phyloP scores from a whole-genome alignment of 805 yeast species.

The Grigorovia humatica region DNA sequence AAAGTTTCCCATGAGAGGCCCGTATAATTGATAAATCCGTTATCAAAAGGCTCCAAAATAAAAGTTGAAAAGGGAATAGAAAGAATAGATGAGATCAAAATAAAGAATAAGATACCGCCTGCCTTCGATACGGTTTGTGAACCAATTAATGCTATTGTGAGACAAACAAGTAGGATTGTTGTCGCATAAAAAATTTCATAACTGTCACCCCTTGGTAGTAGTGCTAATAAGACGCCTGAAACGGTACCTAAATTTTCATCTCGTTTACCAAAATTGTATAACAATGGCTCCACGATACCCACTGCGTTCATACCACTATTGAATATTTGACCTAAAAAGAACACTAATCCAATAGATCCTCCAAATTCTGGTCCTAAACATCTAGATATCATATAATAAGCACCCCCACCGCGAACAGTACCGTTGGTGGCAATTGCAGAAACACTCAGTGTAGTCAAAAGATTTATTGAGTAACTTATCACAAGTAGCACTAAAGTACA shows the following conservation, averaged over 20 bases:
- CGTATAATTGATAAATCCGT: constrained; percentile 43
- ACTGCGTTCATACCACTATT: constrained; percentile 90
- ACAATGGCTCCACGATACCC: constrained; percentile 85
- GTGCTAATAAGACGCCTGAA: constrained; percentile 29
- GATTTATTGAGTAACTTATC: constrained; percentile 68
- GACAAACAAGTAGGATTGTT: constrained; percentile 54
- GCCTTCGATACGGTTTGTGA: constrained; percentile 73
- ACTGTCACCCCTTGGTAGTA: constrained; percentile 63
- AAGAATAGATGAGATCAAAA: constrained; percentile 59
- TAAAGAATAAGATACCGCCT: constrained; percentile 60
- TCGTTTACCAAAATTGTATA: constrained; percentile 61
- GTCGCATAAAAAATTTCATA: constrained; percentile 68
- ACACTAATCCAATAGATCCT: constrained; percentile 91
- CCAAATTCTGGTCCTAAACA: constrained; percentile 97
- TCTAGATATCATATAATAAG: constrained; percentile 93
- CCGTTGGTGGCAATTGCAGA: constrained; percentile 98
- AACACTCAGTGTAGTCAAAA: constrained; percentile 78
- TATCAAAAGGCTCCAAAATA: constrained; percentile 52
- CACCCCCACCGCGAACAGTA: constrained; percentile 96
- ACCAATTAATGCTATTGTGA: constrained; percentile 70
- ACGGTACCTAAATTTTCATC: constrained; percentile 34
- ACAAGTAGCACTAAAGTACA: constrained; percentile 63
- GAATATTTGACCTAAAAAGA: constrained; percentile 87
- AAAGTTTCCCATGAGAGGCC: constrained; percentile 69
- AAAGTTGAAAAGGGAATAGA: constrained; percentile 75